Base-by-base conservation (phyloP, 2,329 filamentous ascomycete species). In the Calonectria pauciramosa region DNA sequence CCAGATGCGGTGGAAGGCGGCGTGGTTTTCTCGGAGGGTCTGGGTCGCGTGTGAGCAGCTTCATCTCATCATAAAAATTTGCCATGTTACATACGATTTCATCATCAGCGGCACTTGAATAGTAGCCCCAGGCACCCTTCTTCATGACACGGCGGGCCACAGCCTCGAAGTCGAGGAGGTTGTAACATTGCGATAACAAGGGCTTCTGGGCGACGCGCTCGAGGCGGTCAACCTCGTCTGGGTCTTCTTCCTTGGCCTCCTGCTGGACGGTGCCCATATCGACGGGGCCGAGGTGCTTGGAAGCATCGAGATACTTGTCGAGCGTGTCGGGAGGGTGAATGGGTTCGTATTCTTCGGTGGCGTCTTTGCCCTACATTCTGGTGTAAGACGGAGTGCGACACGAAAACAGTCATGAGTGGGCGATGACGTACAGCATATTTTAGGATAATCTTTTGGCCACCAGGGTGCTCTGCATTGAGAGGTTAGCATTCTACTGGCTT, bases 81-180 rank as follows among this genome's bases (percentile, higher is more conserved):
- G 28, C 7, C 28, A n/a, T 32, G 26, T 3, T 9, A 30, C 83
- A 60, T 76, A 86, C 86, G 78, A 87, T 87, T 78, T 87, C 86
- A 71, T 87, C 86, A 36, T 87, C 86, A 0, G 96, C 95, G 71
- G 95, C 96, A 82, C 94, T 97, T 0, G 95, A 98, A 86, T 99
- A 99, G 87, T 99, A 99, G 32, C 94, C 97, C 97, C 97, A 99
- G 0, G 96, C 96, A 1, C 93, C 94, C 88, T 94, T 97, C 91
- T 98, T 98, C 96, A 99, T 98, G 71, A 97, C 92, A 49, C 92
- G 89, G 80, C 94, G 93, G 7, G 97, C 97, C 44, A 99, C 96
- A 4, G 95, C 93, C 89, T 99, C 97, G 84, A 99, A 99, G 86
- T 99, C 97, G 87, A 97, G 91, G 75, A 98, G 87, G 84, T 98